Conservation (phyloP, 2,329 filamentous ascomycete genomes). For the Aspergillus aculeatinus region DNA sequence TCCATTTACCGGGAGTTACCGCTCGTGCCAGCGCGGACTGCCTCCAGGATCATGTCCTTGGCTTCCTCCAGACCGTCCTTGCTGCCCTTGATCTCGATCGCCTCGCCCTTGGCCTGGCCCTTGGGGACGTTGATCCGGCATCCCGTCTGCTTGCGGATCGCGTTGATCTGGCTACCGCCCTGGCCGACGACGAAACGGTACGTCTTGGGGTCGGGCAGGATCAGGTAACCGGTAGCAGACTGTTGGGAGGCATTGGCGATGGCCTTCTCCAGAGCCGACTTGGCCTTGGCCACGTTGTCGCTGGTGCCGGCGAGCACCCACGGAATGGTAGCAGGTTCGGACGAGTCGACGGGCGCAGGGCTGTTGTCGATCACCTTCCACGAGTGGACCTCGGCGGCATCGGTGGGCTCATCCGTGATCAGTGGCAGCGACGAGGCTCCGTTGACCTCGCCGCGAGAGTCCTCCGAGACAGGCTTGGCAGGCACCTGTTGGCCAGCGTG, state of each 20-base stretch:
- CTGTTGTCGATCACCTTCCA: conserved; percentile 73
- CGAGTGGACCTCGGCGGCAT: conserved; percentile 66
- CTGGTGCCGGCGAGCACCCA: conserved; percentile 82
- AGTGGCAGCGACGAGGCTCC: conserved; percentile 69
- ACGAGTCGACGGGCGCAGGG: conserved; percentile 25
- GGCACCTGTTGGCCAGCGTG: conserved; percentile 80
- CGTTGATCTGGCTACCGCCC: conserved; percentile 86
- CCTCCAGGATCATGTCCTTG: conserved; percentile 82
- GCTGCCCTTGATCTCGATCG: conserved; percentile 83
- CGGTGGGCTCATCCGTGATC: conserved; percentile 80
- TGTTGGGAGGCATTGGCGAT: conserved; percentile 58
- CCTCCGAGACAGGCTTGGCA: conserved; percentile 59
- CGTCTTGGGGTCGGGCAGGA: conserved; percentile 82
- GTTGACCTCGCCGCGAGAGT: conserved; percentile 54
- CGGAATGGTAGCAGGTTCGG: conserved; percentile 53
- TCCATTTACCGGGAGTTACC: conserved; percentile 20
- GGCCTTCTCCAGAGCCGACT: conserved; percentile 69
- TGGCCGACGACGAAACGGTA: conserved; percentile 90
- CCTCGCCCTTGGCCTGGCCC: conserved; percentile 70
- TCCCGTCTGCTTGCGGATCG: conserved; percentile 85
- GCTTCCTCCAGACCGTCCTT: conserved; percentile 81
- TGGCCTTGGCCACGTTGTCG: conserved; percentile 80
- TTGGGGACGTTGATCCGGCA: conserved; percentile 93
- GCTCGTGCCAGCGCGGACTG: conserved; percentile 57
- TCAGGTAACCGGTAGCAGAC: conserved; percentile 75